These are phyloP conservation scores for Remersonia thermophila DNA, from an alignment of 2,329 filamentous ascomycete genomes.

Conservation along the genomic window DNA sequence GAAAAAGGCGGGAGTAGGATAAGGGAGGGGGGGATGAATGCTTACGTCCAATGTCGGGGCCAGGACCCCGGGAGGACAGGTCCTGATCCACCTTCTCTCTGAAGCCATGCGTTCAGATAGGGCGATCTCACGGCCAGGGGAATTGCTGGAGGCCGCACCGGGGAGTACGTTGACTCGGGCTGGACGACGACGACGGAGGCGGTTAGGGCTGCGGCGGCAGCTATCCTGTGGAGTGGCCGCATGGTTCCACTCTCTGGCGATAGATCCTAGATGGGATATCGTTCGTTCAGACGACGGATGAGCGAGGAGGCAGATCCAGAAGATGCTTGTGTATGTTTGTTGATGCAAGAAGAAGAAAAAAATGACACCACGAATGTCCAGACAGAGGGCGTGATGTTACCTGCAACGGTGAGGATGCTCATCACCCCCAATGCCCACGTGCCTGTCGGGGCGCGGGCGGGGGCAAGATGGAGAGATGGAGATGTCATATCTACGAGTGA, in stretches of 20 bases:
- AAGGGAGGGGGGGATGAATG: conserved; percentile 9
- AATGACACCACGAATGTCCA: too few relatives aligned
- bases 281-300: too few relatives aligned
- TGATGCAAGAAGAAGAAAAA: too few relatives aligned
- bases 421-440: too few relatives aligned
- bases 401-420: too few relatives aligned
- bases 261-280: too few relatives aligned
- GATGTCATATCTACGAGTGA: too few relatives aligned
- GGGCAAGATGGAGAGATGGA: too few relatives aligned
- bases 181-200: conserved; percentile 1
- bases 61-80: conserved; percentile 57
- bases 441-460: too few relatives aligned
- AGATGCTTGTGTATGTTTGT: too few relatives aligned
- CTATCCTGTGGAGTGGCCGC: conserved; percentile 7
- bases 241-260: conserved; percentile 9
- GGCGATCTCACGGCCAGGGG: conserved; percentile 64
- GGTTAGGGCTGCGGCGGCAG: conserved; percentile 7
- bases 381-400: too few relatives aligned
- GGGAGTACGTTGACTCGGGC: conserved; percentile 19
- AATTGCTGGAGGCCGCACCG: conserved; percentile 23
- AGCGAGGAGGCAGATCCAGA: too few relatives aligned
- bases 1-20: conserved; percentile 11
- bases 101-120: conserved; percentile 60
- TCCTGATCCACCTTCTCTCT: conserved; percentile 42
- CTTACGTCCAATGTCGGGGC: conserved; percentile 57